phyloP scores from a whole-genome alignment of 305 asterid species.

The Solanum hybrid region DNA sequence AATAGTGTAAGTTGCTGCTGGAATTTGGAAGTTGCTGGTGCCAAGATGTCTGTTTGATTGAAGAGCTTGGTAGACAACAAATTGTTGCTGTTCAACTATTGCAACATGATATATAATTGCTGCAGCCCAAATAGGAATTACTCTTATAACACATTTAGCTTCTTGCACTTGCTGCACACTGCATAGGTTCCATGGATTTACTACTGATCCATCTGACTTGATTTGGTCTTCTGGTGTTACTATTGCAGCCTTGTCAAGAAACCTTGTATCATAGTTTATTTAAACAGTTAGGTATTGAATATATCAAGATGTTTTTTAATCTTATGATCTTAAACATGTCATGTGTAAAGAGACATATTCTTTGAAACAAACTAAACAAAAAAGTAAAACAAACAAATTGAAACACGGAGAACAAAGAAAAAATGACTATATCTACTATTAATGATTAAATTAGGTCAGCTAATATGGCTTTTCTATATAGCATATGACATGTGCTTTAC shows the following conservation, averaged over 20 bases:
- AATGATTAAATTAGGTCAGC: not conserved
- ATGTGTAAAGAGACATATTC: not conserved
- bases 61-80: conserved; percentile 52
- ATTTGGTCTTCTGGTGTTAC: conserved; percentile 21
- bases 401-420: not conserved
- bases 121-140: conserved; percentile 44
- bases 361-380: not conserved
- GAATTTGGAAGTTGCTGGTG: conserved; percentile 28
- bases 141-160: conserved; percentile 36
- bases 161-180: conserved; percentile 51
- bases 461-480: not conserved
- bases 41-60: conserved; percentile 42
- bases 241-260: conserved; percentile 46
- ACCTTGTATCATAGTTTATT: conserved; percentile 7
- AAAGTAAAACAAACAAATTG: not conserved
- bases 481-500: not conserved
- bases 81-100: conserved; percentile 34
- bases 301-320: not conserved
- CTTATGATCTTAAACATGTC: not conserved
- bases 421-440: not conserved
- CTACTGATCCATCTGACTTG: conserved; percentile 35
- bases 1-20: conserved; percentile 44
- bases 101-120: conserved; percentile 38
- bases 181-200: conserved; percentile 43
- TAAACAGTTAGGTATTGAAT: not conserved